Evolutionary conservation across 2,329 filamentous ascomycete genomes (phyloP).

Genomic region (Cyanodermella asteris): DNA sequence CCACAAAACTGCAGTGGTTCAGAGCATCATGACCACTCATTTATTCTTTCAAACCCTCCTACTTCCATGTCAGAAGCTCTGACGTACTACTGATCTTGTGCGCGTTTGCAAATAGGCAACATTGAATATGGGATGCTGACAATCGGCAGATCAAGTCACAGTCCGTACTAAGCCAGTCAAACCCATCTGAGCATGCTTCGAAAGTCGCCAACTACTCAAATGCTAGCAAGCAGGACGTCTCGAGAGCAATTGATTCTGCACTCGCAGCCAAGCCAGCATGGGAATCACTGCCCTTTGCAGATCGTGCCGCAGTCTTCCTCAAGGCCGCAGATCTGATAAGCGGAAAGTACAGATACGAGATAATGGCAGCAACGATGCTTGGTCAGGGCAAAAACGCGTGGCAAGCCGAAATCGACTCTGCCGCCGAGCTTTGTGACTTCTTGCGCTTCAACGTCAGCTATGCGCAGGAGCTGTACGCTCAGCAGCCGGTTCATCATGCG

Average conservation of each 20-base stretch:
- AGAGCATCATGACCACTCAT: background rate
- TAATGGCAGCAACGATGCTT: constrained; percentile 90
- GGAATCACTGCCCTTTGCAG: constrained; percentile 71
- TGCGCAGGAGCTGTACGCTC: constrained; percentile 70
- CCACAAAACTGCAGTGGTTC: constrained; percentile 1
- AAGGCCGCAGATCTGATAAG: constrained; percentile 84
- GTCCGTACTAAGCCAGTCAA: constrained; percentile 46
- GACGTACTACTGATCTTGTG: no score
- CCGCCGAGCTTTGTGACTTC: constrained; percentile 82
- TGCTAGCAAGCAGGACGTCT: constrained; percentile 55
- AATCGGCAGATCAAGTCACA: constrained; percentile 48
- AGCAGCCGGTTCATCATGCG: constrained; percentile 68
- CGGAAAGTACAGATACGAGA: constrained; percentile 84
- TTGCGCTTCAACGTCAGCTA: constrained; percentile 82
- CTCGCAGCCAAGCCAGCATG: constrained; percentile 69
- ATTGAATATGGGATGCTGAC: background rate
- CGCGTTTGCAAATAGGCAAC: constrained; percentile 6
- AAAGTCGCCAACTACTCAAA: constrained; percentile 68
- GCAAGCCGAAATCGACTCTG: constrained; percentile 97
- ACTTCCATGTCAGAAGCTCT: constrained; percentile 14
- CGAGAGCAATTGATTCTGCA: constrained; percentile 59
- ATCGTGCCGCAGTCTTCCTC: constrained; percentile 80
- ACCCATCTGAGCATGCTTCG: constrained; percentile 60
- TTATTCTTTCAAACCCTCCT: background rate
- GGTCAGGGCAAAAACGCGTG: constrained; percentile 96